These are phyloP conservation scores for Gillenia trifoliata DNA, from an alignment of 306 rosid genomes.

Conservation along the genomic window DNA sequence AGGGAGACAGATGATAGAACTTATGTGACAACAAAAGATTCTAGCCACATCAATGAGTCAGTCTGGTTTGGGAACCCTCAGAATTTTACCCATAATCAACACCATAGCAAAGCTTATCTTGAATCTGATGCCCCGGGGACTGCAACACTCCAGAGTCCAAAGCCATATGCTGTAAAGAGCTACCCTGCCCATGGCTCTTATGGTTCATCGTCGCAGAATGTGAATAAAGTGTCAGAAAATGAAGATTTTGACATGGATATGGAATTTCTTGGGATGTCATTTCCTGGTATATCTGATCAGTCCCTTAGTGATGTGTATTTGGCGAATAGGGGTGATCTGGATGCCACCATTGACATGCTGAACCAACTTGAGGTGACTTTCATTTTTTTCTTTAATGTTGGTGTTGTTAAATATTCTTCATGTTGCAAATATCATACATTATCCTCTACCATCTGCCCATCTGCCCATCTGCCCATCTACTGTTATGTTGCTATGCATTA, in stretches of 20 bases:
- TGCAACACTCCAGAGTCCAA: slow-evolving; percentile 19
- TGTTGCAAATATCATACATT: neutral
- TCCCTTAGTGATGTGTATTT: slow-evolving; percentile 66
- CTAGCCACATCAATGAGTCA: slow-evolving; percentile 27
- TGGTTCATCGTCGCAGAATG: slow-evolving; percentile 33
- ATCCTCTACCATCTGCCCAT: neutral
- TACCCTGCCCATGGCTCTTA: slow-evolving; percentile 38
- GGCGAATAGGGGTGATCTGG: slow-evolving; percentile 56
- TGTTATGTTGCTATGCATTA: neutral
- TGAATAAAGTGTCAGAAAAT: slow-evolving; percentile 30
- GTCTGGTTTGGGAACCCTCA: slow-evolving; percentile 37
- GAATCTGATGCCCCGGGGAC: slow-evolving; percentile 12
- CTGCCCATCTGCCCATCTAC: neutral
- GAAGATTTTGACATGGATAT: slow-evolving; percentile 58
- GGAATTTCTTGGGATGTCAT: slow-evolving; percentile 62
- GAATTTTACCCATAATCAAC: slow-evolving; percentile 20
- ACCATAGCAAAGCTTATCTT: slow-evolving; percentile 16
- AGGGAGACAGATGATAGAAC: slow-evolving; percentile 41
- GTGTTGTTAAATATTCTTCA: neutral
- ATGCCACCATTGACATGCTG: slow-evolving; percentile 71
- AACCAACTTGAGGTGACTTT: slow-evolving; percentile 70
- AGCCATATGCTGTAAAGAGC: slow-evolving; percentile 21
- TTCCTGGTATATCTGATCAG: slow-evolving; percentile 56
- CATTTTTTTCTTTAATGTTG: neutral
- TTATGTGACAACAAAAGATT: slow-evolving; percentile 19